Percentiles rank a stretch among this genome's conserved stretches.
Evolutionary conservation across 257 asterid species (phyloP).

Genomic region (Rauvolfia tetraphylla): DNA sequence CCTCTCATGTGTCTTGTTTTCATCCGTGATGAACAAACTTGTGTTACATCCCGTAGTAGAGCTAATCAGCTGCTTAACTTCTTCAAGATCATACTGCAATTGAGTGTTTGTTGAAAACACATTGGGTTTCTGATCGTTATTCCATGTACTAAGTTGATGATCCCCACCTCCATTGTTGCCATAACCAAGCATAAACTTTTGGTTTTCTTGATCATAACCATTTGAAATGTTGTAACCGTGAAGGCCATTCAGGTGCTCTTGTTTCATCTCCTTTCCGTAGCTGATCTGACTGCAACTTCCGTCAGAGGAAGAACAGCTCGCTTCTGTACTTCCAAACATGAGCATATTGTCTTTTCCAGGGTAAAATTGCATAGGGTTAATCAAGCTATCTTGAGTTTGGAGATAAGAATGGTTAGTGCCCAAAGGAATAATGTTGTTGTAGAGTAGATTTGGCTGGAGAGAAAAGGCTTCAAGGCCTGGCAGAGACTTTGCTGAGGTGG

Average conservation of each 20-base stretch:
- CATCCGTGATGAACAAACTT: conserved; percentile 41
- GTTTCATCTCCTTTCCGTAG: conserved; percentile 50
- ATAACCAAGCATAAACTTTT: conserved; percentile 41
- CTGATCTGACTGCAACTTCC: conserved; percentile 49
- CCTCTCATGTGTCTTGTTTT: conserved; percentile 45
- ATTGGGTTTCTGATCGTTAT: conserved; percentile 20
- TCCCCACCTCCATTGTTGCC: conserved; percentile 19
- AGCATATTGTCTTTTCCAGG: conserved; percentile 41
- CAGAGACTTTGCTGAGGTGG: conserved; percentile 26
- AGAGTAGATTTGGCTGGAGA: conserved; percentile 27
- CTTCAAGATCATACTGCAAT: conserved; percentile 51
- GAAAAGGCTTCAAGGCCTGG: conserved; percentile 24
- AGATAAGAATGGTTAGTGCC: conserved; percentile 19
- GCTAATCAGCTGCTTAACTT: conserved; percentile 52
- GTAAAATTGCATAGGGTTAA: conserved; percentile 31
- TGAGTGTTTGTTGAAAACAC: conserved; percentile 23
- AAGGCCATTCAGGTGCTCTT: conserved; percentile 30
- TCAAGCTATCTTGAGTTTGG: conserved; percentile 37
- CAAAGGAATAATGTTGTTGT: conserved; percentile 14
- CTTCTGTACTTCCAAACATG: conserved; percentile 43
- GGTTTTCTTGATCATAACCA: conserved; percentile 29
- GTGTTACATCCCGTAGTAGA: conserved; percentile 15
- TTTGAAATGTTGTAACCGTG: conserved; percentile 20
- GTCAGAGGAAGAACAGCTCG: conserved; percentile 66
- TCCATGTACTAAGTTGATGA: conserved; percentile 14